Percentiles rank a stretch among this genome's conserved stretches.
Conservation (phyloP, 129 eudicot genomes). For the Lactuca sativa region DNA sequence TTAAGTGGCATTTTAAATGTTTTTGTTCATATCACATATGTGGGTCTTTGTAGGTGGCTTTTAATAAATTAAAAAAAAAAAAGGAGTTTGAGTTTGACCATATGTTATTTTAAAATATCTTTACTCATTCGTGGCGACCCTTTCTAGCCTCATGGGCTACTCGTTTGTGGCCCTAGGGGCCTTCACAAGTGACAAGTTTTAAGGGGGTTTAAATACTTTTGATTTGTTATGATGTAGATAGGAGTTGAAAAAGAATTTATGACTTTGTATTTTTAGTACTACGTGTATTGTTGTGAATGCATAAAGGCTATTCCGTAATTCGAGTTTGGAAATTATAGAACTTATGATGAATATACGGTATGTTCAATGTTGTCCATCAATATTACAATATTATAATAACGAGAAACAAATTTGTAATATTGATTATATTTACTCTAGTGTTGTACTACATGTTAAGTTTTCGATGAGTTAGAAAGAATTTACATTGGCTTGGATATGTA, state of each 20-base stretch:
- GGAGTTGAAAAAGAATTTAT: not conserved
- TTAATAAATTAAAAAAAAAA: conserved; percentile 5
- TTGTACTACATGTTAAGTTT: no score
- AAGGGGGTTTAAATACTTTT: not conserved
- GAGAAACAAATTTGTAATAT: no score
- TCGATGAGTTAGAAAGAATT: no score
- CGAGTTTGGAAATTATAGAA: no score
- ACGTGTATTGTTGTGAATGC: not conserved
- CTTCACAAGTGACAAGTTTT: not conserved
- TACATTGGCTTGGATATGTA: no score
- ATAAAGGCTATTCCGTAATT: no score
- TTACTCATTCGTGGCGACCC: not conserved
- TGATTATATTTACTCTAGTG: no score
- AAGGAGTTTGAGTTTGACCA: conserved; percentile 12
- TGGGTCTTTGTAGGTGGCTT: conserved; percentile 14
- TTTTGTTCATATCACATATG: conserved; percentile 1
- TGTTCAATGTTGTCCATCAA: no score
- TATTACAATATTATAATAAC: no score
- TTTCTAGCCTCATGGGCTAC: conserved; percentile 8
- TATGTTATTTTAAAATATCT: conserved; percentile 18
- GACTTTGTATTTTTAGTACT: not conserved
- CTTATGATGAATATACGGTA: no score
- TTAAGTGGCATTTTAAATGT: not conserved
- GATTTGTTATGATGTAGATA: not conserved
- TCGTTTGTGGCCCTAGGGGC: not conserved